Evolutionary conservation across 2,329 filamentous ascomycete genomes (phyloP), one percentile per base, ranked within the genome.

Genomic region (Monosporascus sp.): DNA sequence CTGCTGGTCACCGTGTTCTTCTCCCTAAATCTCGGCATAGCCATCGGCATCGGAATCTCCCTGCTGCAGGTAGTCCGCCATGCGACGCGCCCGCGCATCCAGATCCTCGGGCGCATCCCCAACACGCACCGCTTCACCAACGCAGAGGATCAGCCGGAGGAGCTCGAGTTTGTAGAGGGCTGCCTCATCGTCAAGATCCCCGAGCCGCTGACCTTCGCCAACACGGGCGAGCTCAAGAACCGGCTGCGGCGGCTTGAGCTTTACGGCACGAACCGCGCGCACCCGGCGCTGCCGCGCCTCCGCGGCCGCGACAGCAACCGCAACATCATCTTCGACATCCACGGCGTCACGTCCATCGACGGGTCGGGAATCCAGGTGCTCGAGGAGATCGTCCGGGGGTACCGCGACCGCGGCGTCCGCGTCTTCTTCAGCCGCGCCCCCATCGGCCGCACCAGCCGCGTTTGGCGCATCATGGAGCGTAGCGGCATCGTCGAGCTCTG

Each of bases 121-220:
- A 90, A 89, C 11, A 95, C 89, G 0, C 82, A 88, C 59, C 84
- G 84, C 5, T 97, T 96, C 64, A 89, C 93, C 59, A 96, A 95
- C 63, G 91, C 92, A 1, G 92, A 86, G 63, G 75, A 86, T 1
- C 82, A 88, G 52, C 81, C 86, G 0, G 84, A 87, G 45, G 79
- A 81, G 28, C 78, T 97, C 3, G 93, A 97, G 68, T 92, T 96
- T 63, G 81, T 97, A 51, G 92, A 97, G 59, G 90, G 93, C 17
- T 95, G 89, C 56, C 76, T 99, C 9, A 96, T 99, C 55, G 91
- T 97, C 64, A 97, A 97, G 76, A 97, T 99, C 52, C 93, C 94
- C 0, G 94, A 99, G 67, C 94, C 94, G 0, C 76, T 99, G 49
- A 97, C 93, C 0, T 99, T 99, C 69, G 93, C 93, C 65, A 99